A percentile compares a stretch with the other conserved stretches of the same genome.
Conservation (phyloP, 345 rosid species). For the Leavenworthia alabamica region DNA sequence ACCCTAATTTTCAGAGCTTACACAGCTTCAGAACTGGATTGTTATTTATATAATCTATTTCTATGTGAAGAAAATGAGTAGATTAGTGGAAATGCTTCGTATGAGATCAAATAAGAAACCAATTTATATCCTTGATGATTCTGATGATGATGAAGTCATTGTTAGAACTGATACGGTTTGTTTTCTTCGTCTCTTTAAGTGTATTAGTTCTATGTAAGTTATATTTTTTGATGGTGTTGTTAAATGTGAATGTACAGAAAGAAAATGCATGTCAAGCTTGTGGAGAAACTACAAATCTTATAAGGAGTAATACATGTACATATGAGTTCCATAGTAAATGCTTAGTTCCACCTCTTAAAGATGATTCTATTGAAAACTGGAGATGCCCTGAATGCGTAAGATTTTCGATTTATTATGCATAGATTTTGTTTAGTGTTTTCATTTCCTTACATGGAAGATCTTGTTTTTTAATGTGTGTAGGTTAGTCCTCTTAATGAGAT, state of each 20-base stretch:
- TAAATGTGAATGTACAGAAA: constrained; percentile 19
- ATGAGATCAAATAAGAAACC: constrained; percentile 82
- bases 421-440: not conserved
- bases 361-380: constrained; percentile 70
- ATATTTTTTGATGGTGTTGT: not conserved
- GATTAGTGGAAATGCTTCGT: constrained; percentile 95
- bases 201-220: not conserved
- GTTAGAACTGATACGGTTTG: constrained; percentile 74
- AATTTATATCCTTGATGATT: constrained; percentile 79
- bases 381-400: constrained; percentile 74
- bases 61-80: constrained; percentile 59
- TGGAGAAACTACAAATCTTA: constrained; percentile 64
- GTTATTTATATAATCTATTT: not conserved
- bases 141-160: constrained; percentile 80
- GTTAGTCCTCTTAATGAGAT: constrained; percentile 92
- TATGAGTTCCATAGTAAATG: constrained; percentile 84
- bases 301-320: constrained; percentile 79
- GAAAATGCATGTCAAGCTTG: constrained; percentile 85
- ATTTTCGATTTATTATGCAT: not conserved
- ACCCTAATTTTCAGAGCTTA: not conserved
- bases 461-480: constrained; percentile 42
- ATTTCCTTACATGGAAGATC: constrained; percentile 1
- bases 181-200: constrained; percentile 24
- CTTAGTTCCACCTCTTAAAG: constrained; percentile 68
- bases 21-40: not conserved